These are phyloP conservation scores for Yamadazyma trypodendri DNA, from an alignment of 1,139 yeast species.

Conservation along the genomic window DNA sequence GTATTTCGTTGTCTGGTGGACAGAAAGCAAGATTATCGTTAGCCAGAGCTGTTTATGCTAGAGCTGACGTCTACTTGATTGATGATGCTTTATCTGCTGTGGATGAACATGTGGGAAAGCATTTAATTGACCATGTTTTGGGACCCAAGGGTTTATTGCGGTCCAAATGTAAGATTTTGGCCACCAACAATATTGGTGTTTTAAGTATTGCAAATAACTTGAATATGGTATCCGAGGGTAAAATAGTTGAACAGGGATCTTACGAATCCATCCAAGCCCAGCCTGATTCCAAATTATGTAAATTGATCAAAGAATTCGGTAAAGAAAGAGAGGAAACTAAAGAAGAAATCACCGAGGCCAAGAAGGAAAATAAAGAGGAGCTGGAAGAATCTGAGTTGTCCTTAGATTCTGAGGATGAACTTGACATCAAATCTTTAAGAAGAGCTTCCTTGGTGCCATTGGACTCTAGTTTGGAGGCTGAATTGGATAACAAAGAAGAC, in stretches of 20 bases:
- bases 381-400: slow-evolving; percentile 12
- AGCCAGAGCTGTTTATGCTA: slow-evolving; percentile 93
- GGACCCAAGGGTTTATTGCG: slow-evolving; percentile 80
- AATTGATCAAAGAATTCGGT: slow-evolving; percentile 75
- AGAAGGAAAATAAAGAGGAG: slow-evolving; percentile 10
- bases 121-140: slow-evolving; percentile 50
- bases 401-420: slow-evolving; percentile 34
- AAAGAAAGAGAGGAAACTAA: slow-evolving; percentile 34
- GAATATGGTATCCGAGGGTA: slow-evolving; percentile 73
- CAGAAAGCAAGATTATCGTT: slow-evolving; percentile 92
- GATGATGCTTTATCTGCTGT: slow-evolving; percentile 87
- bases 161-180: slow-evolving; percentile 74
- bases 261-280: slow-evolving; percentile 57
- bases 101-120: slow-evolving; percentile 92
- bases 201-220: slow-evolving; percentile 75
- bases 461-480: slow-evolving; percentile 33
- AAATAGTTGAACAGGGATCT: slow-evolving; percentile 74
- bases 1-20: slow-evolving; percentile 94
- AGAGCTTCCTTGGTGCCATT: slow-evolving; percentile 70
- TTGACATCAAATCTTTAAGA: slow-evolving; percentile 51
- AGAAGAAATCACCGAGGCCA: slow-evolving; percentile 12
- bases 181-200: slow-evolving; percentile 87
- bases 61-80: slow-evolving; percentile 86
- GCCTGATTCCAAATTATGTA: slow-evolving; percentile 55
- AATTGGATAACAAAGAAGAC: slow-evolving; percentile 39